Evolutionary conservation across 1,284 basidiomycete species (phyloP), one percentile per base, ranked within the genome.

Genomic region (Puccinia hordei): DNA sequence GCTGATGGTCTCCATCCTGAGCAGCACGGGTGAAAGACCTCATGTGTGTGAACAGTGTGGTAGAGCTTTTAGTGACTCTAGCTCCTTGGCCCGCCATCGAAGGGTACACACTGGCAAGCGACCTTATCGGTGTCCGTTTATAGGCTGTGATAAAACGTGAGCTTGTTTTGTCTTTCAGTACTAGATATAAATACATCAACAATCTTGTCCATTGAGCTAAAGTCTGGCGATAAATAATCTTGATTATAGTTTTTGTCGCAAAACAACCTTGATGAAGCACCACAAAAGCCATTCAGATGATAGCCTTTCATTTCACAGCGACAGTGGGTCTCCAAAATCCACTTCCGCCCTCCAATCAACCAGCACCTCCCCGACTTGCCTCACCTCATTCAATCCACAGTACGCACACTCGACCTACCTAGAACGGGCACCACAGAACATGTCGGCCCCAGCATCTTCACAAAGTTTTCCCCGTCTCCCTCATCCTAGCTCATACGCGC

Each of bases 61-160:
- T 61, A 88, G 89, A 83, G 86, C 87, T 9, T 90, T 90, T 84
- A 87, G 87, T 73, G 89, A 90, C 83, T 89, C 88, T 10, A 87
- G 86, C 81, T 89, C 88, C 10, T 86, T 90, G 17, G 89, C 89
- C 24, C 87, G 89, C 15, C 89, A 90, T 82, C 87, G 89, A 2
- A 86, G 88, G 17, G 87, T 87, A 13, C 88, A 89, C 85, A 88
- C 85, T 68, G 87, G 88, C 71, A 84, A 84, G 57, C 82, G 86
- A 15, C 86, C 86, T 0, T 85, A 86, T 81, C 55, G 61, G 51
- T 80, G 78, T 27, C 69, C 69, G 27, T 73, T 38, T 55, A 30
- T 53, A 15, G 78, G 78, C 4, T 80, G 78, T 61, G 78, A 80
- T 44, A 80, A 80, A 73, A 80, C 68, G 78, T 80, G 71, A 73